Evolutionary conservation across 345 rosid species (phyloP), one percentile per base, ranked within the genome.

Genomic region (Jatropha curcas): DNA sequence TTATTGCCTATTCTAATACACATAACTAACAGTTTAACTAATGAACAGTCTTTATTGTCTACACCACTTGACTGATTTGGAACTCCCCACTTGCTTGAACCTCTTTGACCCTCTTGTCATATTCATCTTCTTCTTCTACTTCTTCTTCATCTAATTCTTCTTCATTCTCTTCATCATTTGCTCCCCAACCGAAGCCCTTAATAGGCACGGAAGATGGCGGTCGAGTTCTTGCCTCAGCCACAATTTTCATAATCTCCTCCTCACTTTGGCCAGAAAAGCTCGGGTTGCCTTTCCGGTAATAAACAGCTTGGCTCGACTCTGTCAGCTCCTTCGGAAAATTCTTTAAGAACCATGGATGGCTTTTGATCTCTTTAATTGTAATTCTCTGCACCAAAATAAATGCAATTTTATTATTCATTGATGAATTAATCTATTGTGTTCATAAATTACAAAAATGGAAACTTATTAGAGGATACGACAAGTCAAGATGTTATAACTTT

Each of bases 261-360:
- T 82, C 86, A 37, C 85, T 95, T 77, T 95, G 99, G 69, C 77
- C 81, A 56, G 92, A 91, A 74, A 77, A 95, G 81, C 92, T 86
- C 10, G 89, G 89, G 70, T 84, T 82, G 68, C 88, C 96, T 73
- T 93, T 86, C 80, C 79, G 89, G 81, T 89, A 88, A 76, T 89
- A 88, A 8, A 78, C 74, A n/a, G 92, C 89, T 81, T 92, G 98
- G 52, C 96, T 81, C 65, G 96, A 41, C 45, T 95, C 99, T 4
- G 82, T 82, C 57, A 92, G 89, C 81, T 95, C 99, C 82, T 84
- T 86, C 0, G 99, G 99, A 71, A 95, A 85, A 81, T 91, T 95
- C 93, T 92, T 92, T 69, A 95, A 70, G 83, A 88, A 95, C 99
- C 99, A 95, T 0, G 98, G 94, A 60, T 95, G 99, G 72, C 43